Conservation (phyloP, 75 land plant genomes). For the Ceratopteris richardii region DNA sequence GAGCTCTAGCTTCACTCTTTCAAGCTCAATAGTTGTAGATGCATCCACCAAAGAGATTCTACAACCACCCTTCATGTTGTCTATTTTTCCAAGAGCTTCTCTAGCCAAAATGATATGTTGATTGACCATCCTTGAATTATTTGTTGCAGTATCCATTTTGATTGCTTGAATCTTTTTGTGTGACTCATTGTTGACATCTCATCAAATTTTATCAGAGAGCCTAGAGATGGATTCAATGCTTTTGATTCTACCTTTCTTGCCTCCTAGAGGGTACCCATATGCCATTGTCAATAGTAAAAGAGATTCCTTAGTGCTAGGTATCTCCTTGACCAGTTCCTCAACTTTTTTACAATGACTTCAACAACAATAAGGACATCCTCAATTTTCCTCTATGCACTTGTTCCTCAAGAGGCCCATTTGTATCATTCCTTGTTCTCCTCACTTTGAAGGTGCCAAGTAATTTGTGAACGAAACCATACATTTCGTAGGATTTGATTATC, state of each 20-base stretch:
- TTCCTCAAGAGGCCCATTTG: too few species aligned
- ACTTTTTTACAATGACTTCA: conserved; percentile 27
- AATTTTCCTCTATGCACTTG: conserved; percentile 30
- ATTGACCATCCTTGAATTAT: conserved; percentile 31
- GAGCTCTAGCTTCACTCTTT: conserved; percentile 48
- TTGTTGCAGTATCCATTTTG: background rate
- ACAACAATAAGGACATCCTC: conserved; percentile 29
- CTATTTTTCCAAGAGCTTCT: background rate
- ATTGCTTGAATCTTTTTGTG: conserved; percentile 33
- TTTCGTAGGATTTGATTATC: too few species aligned
- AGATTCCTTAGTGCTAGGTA: conserved; percentile 31
- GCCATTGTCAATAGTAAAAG: conserved; percentile 46
- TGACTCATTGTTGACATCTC: too few species aligned
- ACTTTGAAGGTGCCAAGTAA: too few species aligned
- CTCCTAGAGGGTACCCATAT: conserved; percentile 17
- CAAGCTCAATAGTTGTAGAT: conserved; percentile 29
- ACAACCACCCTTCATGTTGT: conserved; percentile 12
- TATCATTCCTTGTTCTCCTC: too few species aligned
- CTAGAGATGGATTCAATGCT: background rate
- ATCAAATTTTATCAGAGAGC: too few species aligned
- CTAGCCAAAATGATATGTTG: conserved; percentile 16
- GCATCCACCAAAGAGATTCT: conserved; percentile 26
- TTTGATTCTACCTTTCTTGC: conserved; percentile 28
- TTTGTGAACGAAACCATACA: too few species aligned
- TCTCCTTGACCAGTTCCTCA: conserved; percentile 43